Evolutionary conservation across 768 basidiomycete species (phyloP).

Genomic region (Erythrobasidium yunnanense): DNA sequence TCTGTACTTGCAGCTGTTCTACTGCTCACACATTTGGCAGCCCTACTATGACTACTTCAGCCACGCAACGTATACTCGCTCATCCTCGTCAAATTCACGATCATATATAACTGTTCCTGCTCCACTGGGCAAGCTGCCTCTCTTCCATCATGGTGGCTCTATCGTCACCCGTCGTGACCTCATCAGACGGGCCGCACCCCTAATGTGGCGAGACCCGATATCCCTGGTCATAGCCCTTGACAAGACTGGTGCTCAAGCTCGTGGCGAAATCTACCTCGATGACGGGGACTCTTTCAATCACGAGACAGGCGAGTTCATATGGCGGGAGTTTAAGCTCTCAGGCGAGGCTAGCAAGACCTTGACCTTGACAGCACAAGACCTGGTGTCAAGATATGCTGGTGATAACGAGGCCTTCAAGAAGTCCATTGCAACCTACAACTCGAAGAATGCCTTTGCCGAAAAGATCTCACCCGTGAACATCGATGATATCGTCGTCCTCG

Average conservation of each 20-base stretch:
- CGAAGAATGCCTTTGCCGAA: constrained; percentile 58
- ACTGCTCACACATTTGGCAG: constrained; percentile 42
- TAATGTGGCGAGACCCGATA: constrained; percentile 88
- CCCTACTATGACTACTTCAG: constrained; percentile 93
- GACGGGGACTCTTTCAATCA: constrained; percentile 78
- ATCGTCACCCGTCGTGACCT: constrained; percentile 80
- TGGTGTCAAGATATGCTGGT: constrained; percentile 36
- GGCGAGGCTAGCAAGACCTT: constrained; percentile 45
- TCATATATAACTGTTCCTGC: constrained; percentile 60
- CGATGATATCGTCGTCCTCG: constrained; percentile 70
- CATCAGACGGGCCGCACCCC: constrained; percentile 66
- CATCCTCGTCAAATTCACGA: constrained; percentile 44
- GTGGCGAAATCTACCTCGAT: constrained; percentile 85
- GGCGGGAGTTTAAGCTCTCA: constrained; percentile 58
- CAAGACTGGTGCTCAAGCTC: constrained; percentile 50
- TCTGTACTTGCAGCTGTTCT: background rate
- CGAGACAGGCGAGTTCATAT: constrained; percentile 65
- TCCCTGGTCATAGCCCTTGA: constrained; percentile 70
- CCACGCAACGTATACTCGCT: constrained; percentile 55
- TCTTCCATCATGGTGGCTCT: constrained; percentile 80
- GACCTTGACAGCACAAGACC: constrained; percentile 42
- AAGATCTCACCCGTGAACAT: constrained; percentile 60
- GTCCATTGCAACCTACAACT: constrained; percentile 44
- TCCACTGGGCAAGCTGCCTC: constrained; percentile 65
- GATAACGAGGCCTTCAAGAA: constrained; percentile 7